Percentiles rank a stretch among this genome's conserved stretches.
Evolutionary conservation across 2,329 filamentous ascomycete species (phyloP).

Genomic region (Polychaeton citri): DNA sequence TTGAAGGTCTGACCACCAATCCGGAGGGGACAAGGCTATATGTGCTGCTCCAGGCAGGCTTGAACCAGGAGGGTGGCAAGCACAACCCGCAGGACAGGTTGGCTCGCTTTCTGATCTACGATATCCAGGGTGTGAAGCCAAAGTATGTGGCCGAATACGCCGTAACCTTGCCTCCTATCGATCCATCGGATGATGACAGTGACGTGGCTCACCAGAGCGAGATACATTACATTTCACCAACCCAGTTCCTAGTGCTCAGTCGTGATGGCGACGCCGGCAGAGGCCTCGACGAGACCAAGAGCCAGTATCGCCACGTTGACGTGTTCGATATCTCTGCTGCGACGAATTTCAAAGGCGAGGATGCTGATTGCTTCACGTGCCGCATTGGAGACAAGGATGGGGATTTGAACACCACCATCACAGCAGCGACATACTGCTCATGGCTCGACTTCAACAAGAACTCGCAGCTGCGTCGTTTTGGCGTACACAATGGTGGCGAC

Average conservation of each 20-base stretch:
- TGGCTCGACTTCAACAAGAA: slow-evolving; percentile 60
- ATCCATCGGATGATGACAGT: slow-evolving; percentile 40
- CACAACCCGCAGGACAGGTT: slow-evolving; percentile 42
- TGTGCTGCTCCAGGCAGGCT: slow-evolving; percentile 51
- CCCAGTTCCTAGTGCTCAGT: slow-evolving; percentile 53
- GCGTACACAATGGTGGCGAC: slow-evolving; percentile 53
- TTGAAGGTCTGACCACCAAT: slow-evolving; percentile 55
- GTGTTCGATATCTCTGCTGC: slow-evolving; percentile 50
- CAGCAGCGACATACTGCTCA: slow-evolving; percentile 47
- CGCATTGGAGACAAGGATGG: slow-evolving; percentile 38
- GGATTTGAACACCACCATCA: slow-evolving; percentile 40
- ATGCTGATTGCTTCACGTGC: slow-evolving; percentile 21
- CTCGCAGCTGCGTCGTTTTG: slow-evolving; percentile 49
- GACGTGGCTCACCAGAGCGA: slow-evolving; percentile 54
- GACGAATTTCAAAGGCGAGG: slow-evolving; percentile 44
- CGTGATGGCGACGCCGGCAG: slow-evolving; percentile 50
- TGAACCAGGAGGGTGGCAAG: slow-evolving; percentile 48
- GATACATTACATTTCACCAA: slow-evolving; percentile 48
- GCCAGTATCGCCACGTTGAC: slow-evolving; percentile 54
- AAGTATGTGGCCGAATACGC: slow-evolving; percentile 49
- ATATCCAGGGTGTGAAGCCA: slow-evolving; percentile 32
- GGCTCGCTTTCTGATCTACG: slow-evolving; percentile 51
- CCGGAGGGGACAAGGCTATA: slow-evolving; percentile 51
- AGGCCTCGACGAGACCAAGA: slow-evolving; percentile 37
- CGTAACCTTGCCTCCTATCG: slow-evolving; percentile 37